phyloP scores from a whole-genome alignment of 208 protist species.

The Balamuthia mandrillaris region DNA sequence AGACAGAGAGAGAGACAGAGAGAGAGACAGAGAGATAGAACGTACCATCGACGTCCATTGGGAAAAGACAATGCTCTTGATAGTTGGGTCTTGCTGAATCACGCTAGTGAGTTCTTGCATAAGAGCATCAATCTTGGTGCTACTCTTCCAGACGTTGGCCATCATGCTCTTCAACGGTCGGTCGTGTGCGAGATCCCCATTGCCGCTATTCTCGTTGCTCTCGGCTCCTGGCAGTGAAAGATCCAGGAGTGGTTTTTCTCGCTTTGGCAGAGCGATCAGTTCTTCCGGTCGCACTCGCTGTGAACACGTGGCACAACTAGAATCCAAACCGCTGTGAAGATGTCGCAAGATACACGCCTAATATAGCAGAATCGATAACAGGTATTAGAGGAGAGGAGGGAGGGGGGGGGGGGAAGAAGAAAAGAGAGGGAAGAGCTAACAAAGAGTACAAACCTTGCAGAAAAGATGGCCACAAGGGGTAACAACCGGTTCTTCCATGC shows the following conservation, averaged over 20 bases:
- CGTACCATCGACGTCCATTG: constrained; percentile 71
- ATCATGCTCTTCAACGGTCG: not conserved
- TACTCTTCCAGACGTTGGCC: constrained; percentile 46
- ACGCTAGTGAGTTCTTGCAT: constrained; percentile 55
- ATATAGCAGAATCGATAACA: not conserved
- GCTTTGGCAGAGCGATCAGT: constrained; percentile 31
- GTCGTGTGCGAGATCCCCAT: not conserved
- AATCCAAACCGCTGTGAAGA: not conserved
- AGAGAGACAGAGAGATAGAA: not conserved
- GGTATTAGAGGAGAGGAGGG: not conserved
- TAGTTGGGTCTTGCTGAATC: constrained; percentile 13
- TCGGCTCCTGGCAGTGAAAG: not conserved
- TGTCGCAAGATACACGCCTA: not conserved
- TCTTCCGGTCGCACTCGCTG: constrained; percentile 5
- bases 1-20: not conserved
- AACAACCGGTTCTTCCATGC: constrained; percentile 58
- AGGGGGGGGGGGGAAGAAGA: not conserved
- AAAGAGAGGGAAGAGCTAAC: not conserved
- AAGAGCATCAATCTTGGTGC: constrained; percentile 66
- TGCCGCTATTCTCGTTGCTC: not conserved
- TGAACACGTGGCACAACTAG: constrained; percentile 34
- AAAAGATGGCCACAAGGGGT: constrained; percentile 68
- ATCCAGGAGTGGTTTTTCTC: constrained; percentile 19
- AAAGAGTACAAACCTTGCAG: constrained; percentile 64
- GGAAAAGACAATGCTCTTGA: constrained; percentile 70